Percentiles rank a stretch among this genome's conserved stretches.
phyloP scores from a whole-genome alignment of 768 basidiomycete species.

The Boletus subcaerulescens region DNA sequence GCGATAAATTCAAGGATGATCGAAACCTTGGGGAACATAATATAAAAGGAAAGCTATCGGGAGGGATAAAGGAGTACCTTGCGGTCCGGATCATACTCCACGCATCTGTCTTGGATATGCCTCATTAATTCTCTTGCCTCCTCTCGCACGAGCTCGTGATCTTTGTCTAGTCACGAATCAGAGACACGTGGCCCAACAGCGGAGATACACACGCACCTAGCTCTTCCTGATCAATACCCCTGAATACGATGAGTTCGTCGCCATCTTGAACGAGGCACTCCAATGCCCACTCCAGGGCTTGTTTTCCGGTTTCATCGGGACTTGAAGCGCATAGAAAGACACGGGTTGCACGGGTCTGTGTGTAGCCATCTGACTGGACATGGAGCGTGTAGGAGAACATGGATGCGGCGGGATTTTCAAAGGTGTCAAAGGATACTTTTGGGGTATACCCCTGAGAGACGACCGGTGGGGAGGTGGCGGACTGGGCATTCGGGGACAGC shows the following conservation, averaged over 20 bases:
- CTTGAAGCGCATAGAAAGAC: slow-evolving; percentile 90
- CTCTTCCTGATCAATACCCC: slow-evolving; percentile 87
- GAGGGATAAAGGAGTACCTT: slow-evolving; percentile 45
- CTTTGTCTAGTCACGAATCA: slow-evolving; percentile 50
- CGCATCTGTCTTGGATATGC: slow-evolving; percentile 74
- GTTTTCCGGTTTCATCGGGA: slow-evolving; percentile 80
- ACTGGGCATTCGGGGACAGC: slow-evolving; percentile 16
- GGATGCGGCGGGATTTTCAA: slow-evolving; percentile 73
- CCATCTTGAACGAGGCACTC: slow-evolving; percentile 82
- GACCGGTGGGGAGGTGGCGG: slow-evolving; percentile 15
- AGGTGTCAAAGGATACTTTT: slow-evolving; percentile 80
- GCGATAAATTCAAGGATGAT: slow-evolving; percentile 94
- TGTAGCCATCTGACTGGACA: slow-evolving; percentile 82
- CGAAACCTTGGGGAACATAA: slow-evolving; percentile 54
- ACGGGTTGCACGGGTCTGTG: slow-evolving; percentile 69
- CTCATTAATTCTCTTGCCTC: slow-evolving; percentile 84
- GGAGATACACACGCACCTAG: slow-evolving; percentile 48
- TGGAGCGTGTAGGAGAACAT: slow-evolving; percentile 89
- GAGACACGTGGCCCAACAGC: not conserved
- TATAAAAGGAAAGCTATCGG: not conserved
- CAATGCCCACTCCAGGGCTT: slow-evolving; percentile 92
- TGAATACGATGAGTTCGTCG: slow-evolving; percentile 89
- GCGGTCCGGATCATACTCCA: slow-evolving; percentile 72
- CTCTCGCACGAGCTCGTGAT: slow-evolving; percentile 73
- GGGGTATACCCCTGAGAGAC: slow-evolving; percentile 35